Evolutionary conservation across 441 rosid species (phyloP).

Genomic region (Raphanus hybrid): DNA sequence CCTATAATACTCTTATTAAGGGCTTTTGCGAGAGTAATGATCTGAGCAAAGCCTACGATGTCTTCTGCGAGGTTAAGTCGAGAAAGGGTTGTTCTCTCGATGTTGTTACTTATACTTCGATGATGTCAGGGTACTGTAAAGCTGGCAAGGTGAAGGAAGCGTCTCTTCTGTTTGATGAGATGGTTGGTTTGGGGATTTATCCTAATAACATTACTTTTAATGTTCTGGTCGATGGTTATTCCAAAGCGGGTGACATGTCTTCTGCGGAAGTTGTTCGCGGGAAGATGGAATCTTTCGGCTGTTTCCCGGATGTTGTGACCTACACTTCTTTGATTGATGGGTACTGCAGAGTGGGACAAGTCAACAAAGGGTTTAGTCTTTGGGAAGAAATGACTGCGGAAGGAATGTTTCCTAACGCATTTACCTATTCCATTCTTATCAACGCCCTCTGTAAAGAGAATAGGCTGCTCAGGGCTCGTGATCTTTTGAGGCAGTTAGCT

Average conservation of each 20-base stretch:
- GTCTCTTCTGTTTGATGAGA: slow-evolving; percentile 57
- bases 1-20: slow-evolving; percentile 73
- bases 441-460: slow-evolving; percentile 76
- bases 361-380: slow-evolving; percentile 61
- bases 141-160: slow-evolving; percentile 72
- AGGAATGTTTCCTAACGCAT: slow-evolving; percentile 66
- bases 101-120: slow-evolving; percentile 71
- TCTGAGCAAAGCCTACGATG: slow-evolving; percentile 52
- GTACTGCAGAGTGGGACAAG: slow-evolving; percentile 74
- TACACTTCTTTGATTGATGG: slow-evolving; percentile 82
- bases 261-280: slow-evolving; percentile 53
- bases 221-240: slow-evolving; percentile 81
- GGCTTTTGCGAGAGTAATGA: slow-evolving; percentile 69
- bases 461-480: slow-evolving; percentile 70
- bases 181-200: slow-evolving; percentile 54
- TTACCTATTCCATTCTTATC: slow-evolving; percentile 69
- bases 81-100: slow-evolving; percentile 50
- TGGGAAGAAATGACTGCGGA: slow-evolving; percentile 67
- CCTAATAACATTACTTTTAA: slow-evolving; percentile 72
- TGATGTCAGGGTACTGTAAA: slow-evolving; percentile 78
- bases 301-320: slow-evolving; percentile 71
- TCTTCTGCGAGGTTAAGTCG: slow-evolving; percentile 52
- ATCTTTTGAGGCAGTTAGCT: slow-evolving; percentile 62
- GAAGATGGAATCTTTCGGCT: slow-evolving; percentile 61
- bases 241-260: slow-evolving; percentile 62